phyloP scores from a whole-genome alignment of 1,284 basidiomycete genomes.

The Ustilago shanxiensis region DNA sequence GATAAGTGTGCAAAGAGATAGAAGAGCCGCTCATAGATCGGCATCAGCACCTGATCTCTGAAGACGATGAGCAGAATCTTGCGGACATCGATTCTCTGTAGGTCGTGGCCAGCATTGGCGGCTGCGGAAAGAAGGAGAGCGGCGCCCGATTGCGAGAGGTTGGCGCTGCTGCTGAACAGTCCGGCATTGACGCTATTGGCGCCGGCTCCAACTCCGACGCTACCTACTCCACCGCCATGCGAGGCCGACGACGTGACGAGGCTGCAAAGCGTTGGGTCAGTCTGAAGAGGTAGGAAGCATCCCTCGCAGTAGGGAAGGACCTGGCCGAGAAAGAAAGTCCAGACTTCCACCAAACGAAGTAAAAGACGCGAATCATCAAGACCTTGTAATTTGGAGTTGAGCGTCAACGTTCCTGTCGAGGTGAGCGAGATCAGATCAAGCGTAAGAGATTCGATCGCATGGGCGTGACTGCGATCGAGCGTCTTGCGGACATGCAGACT shows the following conservation, averaged over 20 bases:
- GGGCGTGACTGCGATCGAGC: constrained; percentile 70
- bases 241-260: constrained; percentile 38
- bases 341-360: constrained; percentile 83
- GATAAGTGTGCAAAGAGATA: constrained; percentile 48
- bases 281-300: constrained; percentile 72
- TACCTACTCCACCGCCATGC: constrained; percentile 4
- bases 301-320: constrained; percentile 88
- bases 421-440: constrained; percentile 86
- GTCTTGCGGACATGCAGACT: constrained; percentile 77
- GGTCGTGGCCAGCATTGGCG: constrained; percentile 5
- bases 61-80: constrained; percentile 83
- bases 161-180: constrained; percentile 21
- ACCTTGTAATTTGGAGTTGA: constrained; percentile 84
- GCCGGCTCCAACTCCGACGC: constrained; percentile 4
- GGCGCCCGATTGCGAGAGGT: constrained; percentile 20
- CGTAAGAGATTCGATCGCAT: constrained; percentile 76
- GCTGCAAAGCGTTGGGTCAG: constrained; percentile 61
- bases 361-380: constrained; percentile 76
- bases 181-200: neutral
- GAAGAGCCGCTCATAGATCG: constrained; percentile 60
- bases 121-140: constrained; percentile 23
- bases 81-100: constrained; percentile 79
- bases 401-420: constrained; percentile 87
- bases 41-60: constrained; percentile 75
- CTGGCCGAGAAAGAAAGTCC: constrained; percentile 94